Base-by-base conservation (phyloP, 2,329 filamentous ascomycete species). In the Cordyceps cicadae region DNA sequence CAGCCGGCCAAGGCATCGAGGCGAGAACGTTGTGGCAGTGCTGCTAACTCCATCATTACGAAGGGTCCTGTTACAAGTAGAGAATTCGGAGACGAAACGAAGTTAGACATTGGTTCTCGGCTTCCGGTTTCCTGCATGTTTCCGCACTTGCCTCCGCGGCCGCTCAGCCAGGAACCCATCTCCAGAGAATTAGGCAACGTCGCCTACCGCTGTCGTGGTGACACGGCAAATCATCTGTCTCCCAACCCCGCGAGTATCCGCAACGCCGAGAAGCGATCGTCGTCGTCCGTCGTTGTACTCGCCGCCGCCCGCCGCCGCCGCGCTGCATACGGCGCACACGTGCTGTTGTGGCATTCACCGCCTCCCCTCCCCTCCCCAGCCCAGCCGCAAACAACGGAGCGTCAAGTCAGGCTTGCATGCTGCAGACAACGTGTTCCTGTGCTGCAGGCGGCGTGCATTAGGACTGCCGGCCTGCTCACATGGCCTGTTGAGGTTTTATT, bases 291-390 rank as follows among this genome's bases (percentile, higher is more conserved):
- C 43, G 43, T 43, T 19, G 41, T 43, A 19, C 43, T 46, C n/a
- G 43, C 19, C 43, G n/a, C 4, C 43, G 43, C 50, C 17, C 43
- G n/a, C 43, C 43, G 43, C 50, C 26, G 19, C 32, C 32, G 50
- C 34, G 32, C 26, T 24, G 34, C 50, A 53, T 53, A 32, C 32
- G 37, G 11, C 32, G 19, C 11, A 46, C 53, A 55, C 53, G 53
- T 55, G 53, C 14, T 43, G 52, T 45, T 37, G 34, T 46, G 53
- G 34, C 53, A 55, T 55, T 46, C 53, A 46, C 53, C 41, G 53
- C 53, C 41, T 55, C 52, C 52, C 24, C 24, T 4, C 24, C 24
- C 4, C 24, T 4, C 24, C 50, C 32, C 50, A 37, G 32, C 34
- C 32, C 21, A 26, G 50, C 32, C 49, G 17, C 49, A 37, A 37